Evolutionary conservation across 2,329 filamentous ascomycete species (phyloP).

Genomic region (Sporothrix inflata): DNA sequence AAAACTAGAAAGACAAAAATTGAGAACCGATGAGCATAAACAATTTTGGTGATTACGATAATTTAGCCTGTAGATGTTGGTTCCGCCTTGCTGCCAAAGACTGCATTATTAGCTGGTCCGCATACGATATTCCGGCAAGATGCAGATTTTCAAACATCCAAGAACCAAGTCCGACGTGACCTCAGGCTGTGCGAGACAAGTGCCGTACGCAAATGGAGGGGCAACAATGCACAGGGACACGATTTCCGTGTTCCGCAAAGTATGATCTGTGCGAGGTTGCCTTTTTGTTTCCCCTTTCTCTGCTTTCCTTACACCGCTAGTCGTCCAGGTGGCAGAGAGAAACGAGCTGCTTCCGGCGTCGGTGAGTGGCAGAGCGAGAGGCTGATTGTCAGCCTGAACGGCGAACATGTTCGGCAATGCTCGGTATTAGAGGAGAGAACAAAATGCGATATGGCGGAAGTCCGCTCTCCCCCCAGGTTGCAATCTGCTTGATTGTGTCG

Average conservation of each 20-base stretch:
- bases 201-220: background rate
- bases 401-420: background rate
- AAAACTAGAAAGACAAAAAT: background rate
- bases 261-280: background rate
- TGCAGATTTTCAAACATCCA: background rate
- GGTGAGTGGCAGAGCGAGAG: background rate
- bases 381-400: background rate
- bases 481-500: background rate
- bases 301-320: background rate
- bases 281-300: background rate
- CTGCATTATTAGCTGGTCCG: background rate
- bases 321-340: background rate
- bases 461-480: background rate
- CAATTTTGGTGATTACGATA: background rate
- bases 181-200: background rate
- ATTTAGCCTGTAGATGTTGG: background rate
- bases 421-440: background rate
- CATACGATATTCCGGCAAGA: conserved; percentile 2
- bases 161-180: background rate
- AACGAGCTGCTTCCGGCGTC: background rate
- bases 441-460: too few relatives aligned
- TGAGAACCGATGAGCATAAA: background rate
- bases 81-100: background rate
- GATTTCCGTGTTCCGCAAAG: background rate
- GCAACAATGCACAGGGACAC: background rate